Conservation (phyloP, 345 rosid genomes). For the Sisymbrium altissimum region DNA sequence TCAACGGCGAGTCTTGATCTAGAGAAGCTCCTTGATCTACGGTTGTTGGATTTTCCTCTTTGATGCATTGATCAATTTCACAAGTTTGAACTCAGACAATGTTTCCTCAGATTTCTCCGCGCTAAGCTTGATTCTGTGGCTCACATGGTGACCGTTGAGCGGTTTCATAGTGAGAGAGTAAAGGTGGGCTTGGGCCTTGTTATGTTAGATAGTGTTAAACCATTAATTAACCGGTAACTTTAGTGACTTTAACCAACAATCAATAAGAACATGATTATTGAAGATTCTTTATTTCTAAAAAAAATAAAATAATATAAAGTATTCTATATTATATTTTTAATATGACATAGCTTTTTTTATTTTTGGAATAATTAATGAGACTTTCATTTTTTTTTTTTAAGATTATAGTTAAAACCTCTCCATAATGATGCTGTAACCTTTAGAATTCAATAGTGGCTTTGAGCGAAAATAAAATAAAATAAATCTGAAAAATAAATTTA, state of each 20-base stretch:
- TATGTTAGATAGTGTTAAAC: not conserved
- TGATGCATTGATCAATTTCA: conserved; percentile 52
- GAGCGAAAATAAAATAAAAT: not conserved
- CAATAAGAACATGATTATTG: too few species aligned
- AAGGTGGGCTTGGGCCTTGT: not conserved
- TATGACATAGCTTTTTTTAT: too few species aligned
- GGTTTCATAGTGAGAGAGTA: not conserved
- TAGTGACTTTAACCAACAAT: too few species aligned
- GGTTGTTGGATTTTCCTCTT: conserved; percentile 52
- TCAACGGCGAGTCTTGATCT: conserved; percentile 74
- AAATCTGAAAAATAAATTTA: not conserved
- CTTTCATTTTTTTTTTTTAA: too few species aligned
- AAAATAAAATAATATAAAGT: too few species aligned
- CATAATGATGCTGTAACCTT: too few species aligned
- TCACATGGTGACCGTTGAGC: conserved; percentile 6
- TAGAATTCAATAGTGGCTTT: too few species aligned
- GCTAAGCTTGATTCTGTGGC: not conserved
- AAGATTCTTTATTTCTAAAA: too few species aligned
- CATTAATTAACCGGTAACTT: not conserved
- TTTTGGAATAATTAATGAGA: too few species aligned
- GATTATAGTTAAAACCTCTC: too few species aligned
- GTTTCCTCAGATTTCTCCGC: conserved; percentile 1
- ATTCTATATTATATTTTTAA: too few species aligned
- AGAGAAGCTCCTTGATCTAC: conserved; percentile 84
- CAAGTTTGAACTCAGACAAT: not conserved